Conservation (phyloP, 352 stramenopile genomes). For the Phytophthora uliginosa region DNA sequence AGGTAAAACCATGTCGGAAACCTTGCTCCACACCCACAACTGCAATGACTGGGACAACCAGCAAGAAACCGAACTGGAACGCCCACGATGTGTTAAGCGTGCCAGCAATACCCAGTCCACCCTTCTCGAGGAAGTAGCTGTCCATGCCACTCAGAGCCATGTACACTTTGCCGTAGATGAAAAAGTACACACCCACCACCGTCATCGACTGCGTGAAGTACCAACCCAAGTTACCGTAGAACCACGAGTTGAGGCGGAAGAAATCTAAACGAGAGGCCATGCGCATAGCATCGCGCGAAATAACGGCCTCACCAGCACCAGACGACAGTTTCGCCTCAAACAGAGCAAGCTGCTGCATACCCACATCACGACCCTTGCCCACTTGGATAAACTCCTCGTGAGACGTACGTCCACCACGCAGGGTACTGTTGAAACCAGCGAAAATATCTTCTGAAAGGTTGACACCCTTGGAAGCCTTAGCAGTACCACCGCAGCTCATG, state of each 20-base stretch:
- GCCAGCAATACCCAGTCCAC: conserved; percentile 95
- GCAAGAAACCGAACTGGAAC: conserved; percentile 96
- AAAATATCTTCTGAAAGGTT: conserved; percentile 94
- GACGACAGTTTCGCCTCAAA: conserved; percentile 99
- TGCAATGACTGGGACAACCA: conserved; percentile 98
- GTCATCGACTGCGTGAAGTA: conserved; percentile 99
- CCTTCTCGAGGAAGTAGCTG: conserved; percentile 91
- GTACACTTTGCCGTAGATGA: conserved; percentile 98
- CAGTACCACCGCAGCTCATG: conserved; percentile 83
- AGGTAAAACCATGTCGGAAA: conserved; percentile 94
- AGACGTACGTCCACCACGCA: conserved; percentile 77
- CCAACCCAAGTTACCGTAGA: conserved; percentile 99
- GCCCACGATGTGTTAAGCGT: conserved; percentile 97
- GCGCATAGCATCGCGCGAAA: conserved; percentile 97
- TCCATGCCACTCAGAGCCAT: conserved; percentile 96
- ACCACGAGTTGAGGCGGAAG: conserved; percentile 97
- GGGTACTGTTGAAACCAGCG: conserved; percentile 86
- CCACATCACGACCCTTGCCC: conserved; percentile 99
- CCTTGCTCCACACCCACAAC: conserved; percentile 98
- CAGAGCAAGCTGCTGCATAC: conserved; percentile 98
- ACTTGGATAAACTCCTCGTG: conserved; percentile 91
- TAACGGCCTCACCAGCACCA: conserved; percentile 97
- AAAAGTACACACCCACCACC: conserved; percentile 98
- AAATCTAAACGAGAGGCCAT: conserved; percentile 98
- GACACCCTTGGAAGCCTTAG: conserved; percentile 86